Percentiles rank a stretch among this genome's conserved stretches.
Evolutionary conservation across 768 basidiomycete species (phyloP).

Genomic region (Leccinum fibrillosum): DNA sequence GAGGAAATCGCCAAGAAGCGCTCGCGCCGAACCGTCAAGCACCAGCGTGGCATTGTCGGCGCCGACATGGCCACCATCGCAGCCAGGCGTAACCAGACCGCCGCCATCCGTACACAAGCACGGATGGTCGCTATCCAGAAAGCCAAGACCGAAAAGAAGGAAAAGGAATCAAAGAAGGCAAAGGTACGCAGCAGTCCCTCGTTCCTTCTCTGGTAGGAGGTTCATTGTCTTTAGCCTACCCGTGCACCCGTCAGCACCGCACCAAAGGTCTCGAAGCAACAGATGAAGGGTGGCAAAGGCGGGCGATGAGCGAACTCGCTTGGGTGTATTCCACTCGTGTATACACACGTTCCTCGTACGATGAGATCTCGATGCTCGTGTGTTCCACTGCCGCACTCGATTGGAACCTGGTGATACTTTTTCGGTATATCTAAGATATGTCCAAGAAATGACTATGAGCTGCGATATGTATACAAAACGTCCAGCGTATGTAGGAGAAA

Average conservation of each 20-base stretch:
- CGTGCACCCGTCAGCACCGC: conserved; percentile 53
- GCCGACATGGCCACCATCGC: conserved; percentile 89
- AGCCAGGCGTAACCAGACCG: conserved; percentile 90
- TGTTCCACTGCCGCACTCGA: conserved; percentile 2
- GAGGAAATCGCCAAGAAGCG: conserved; percentile 99
- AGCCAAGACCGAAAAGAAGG: conserved; percentile 97
- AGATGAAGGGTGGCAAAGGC: conserved; percentile 89
- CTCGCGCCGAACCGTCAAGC: conserved; percentile 93
- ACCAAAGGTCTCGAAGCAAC: conserved; percentile 92
- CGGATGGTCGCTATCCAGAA: conserved; percentile 85
- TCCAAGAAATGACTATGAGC: conserved; percentile 4
- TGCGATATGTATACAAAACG: conserved; percentile 6
- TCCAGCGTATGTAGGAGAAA: conserved; percentile 2
- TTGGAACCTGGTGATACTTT: neutral
- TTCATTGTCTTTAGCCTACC: conserved; percentile 41
- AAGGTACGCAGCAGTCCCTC: conserved; percentile 46
- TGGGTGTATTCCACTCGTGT: conserved; percentile 14
- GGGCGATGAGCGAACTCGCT: conserved; percentile 49
- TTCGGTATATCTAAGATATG: conserved; percentile 16
- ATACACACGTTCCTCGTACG: conserved; percentile 19
- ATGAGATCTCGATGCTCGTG: conserved; percentile 14
- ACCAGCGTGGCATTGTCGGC: conserved; percentile 97
- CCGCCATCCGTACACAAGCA: conserved; percentile 76
- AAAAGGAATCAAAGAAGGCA: conserved; percentile 87
- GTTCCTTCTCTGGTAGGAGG: neutral